Evolutionary conservation across 306 rosid species (phyloP).

Genomic region (Acacia acuminata): DNA sequence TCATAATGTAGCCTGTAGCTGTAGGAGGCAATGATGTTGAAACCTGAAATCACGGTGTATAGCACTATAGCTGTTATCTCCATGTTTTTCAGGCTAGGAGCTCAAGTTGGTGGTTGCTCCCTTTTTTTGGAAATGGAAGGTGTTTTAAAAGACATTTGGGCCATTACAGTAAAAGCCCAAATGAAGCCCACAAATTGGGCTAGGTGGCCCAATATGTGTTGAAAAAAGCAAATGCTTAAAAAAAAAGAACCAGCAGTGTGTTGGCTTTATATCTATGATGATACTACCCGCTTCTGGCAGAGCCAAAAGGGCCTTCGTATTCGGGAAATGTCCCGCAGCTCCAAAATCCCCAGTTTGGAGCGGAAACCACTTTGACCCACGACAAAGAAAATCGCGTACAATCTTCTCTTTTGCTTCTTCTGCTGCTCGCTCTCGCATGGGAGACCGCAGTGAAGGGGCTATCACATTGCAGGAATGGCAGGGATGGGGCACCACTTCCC

Average conservation of each 20-base stretch:
- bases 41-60: no score
- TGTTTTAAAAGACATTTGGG: not conserved
- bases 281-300: not conserved
- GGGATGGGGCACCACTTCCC: conserved; percentile 83
- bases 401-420: conserved; percentile 25
- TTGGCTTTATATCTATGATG: not conserved
- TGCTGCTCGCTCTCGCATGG: conserved; percentile 32
- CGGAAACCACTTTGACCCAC: conserved; percentile 31
- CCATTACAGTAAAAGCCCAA: not conserved
- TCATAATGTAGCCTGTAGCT: no score
- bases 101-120: not conserved
- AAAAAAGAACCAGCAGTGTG: not conserved
- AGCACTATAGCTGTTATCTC: no score
- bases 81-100: not conserved
- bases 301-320: conserved; percentile 33
- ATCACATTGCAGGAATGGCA: conserved; percentile 87
- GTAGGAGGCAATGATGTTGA: no score
- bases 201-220: not conserved
- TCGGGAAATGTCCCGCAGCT: conserved; percentile 25
- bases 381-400: conserved; percentile 16
- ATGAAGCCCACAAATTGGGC: not conserved
- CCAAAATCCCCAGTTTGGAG: not conserved
- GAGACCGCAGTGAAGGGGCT: conserved; percentile 24
- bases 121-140: not conserved
- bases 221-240: not conserved